Base-by-base conservation (phyloP, 2,329 filamentous ascomycete species). In the Nannizziopsis barbatae region DNA sequence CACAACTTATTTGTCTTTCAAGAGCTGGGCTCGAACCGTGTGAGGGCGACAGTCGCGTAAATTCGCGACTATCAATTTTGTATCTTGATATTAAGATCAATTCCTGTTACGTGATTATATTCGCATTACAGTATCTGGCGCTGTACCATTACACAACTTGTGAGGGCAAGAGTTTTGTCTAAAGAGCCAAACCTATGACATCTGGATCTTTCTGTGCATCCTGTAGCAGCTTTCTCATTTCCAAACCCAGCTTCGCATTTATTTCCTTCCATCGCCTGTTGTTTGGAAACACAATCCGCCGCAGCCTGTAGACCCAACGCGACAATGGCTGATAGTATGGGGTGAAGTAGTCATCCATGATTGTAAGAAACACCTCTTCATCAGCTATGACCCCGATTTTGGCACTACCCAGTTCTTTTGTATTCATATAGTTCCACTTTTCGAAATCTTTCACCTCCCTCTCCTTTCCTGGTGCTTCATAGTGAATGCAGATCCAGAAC, bases 401-500 rank as follows among this genome's bases (percentile, higher is more conserved):
- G 5, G 11, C 8, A 1, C 42, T 43, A n/a, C 53, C 54, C 6
- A 60, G 43, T 22, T 53, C 45, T 39, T 53, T 22, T 17, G 52
- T 56, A 12, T 33, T 42, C 10, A 53, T 48, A 52, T n/a, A n/a
- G n/a, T n/a, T n/a, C n/a, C n/a, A n/a, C n/a, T n/a, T n/a, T n/a
- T n/a, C n/a, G n/a, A n/a, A 58, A 12, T 18, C 4, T 10, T 49
- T 27, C 53, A 11, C 36, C 27, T 22, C 37, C 57, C 32, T 45
- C 22, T 50, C 48, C 32, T 59, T 45, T 17, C 51, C 47, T 22
- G 57, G 57, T 11, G 59, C 61, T n/a, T 65, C 48, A 48, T 64
- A 70, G 55, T 73, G 64, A 46, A 71, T 63, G 50, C 64, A 71
- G 54, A 72, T 68, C 69, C 63, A 74, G 52, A 74, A 70, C 0